phyloP scores from a whole-genome alignment of 108 stramenopile species.

The Discostella pseudostelligera region DNA sequence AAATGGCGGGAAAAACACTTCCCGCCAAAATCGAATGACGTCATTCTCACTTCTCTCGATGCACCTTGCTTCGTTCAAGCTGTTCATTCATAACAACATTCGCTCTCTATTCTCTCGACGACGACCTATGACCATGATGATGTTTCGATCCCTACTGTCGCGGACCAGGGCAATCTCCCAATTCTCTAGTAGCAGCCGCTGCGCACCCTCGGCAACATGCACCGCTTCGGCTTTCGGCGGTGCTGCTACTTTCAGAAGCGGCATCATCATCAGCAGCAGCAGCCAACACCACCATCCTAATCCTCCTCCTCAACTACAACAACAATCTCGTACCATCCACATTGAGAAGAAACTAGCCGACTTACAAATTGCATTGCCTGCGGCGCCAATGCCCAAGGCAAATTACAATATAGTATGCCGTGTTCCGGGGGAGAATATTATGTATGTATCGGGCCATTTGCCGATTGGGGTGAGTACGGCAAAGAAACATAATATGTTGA shows the following conservation, averaged over 20 bases:
- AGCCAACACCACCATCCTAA: not conserved
- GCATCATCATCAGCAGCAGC: not conserved
- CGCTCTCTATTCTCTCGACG: no score
- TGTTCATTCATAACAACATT: no score
- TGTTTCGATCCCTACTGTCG: slow-evolving; percentile 13
- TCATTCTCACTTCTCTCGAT: no score
- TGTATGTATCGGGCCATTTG: slow-evolving; percentile 86
- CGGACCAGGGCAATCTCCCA: not conserved
- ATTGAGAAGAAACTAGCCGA: slow-evolving; percentile 73
- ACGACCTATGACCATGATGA: not conserved
- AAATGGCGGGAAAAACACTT: no score
- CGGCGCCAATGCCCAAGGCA: slow-evolving; percentile 75
- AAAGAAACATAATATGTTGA: not conserved
- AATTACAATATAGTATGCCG: slow-evolving; percentile 84
- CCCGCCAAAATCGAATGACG: no score
- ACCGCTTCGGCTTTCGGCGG: not conserved
- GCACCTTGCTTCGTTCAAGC: no score
- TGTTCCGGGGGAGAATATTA: slow-evolving; percentile 54
- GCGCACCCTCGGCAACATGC: no score
- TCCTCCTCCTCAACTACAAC: not conserved
- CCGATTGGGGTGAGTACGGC: slow-evolving; percentile 61
- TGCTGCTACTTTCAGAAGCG: not conserved
- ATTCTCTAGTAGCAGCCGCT: slow-evolving; percentile 7
- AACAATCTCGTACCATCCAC: slow-evolving; percentile 45
- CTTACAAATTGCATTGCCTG: slow-evolving; percentile 72